Base-by-base conservation (phyloP, 345 rosid species). In the Reutealis trisperma region DNA sequence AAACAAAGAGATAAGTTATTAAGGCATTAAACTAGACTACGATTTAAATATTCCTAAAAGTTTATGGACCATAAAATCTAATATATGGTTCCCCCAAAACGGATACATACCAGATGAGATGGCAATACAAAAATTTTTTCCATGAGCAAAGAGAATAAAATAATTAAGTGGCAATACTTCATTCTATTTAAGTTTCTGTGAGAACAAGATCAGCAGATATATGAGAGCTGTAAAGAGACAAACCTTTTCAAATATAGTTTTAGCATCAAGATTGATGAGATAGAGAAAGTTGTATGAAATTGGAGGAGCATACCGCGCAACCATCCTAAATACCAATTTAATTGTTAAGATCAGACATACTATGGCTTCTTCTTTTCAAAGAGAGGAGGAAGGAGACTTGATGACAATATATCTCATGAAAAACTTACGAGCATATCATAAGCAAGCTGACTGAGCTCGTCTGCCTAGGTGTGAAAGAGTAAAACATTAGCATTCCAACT, bases 251-350 rank as follows among this genome's bases (percentile, higher is more conserved):
- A 96, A 96, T 82, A 96, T 87, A 62, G 99, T 94, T 72, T 78
- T 80, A 32, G 77, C 68, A 61, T 81, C 80, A 75, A 91, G 95
- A 81, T 87, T 87, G 83, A 96, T 94, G 77, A 96, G 98, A 84
- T 92, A 91, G 74, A 96, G 97, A 86, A 94, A 92, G 84, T 96
- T 96, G 89, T 94, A 96, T 18, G 98, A 94, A 85, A 96, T 85
- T 71, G 98, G 94, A 47, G 99, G 92, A 15, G 99, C 98, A 83
- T 96, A 96, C 79, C 98, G 97, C 80, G 99, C 99, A 86, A 96
- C 90, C 98, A 94, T 96, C 93, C 99, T 96, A 77, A 27, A 9
- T 81, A 73, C 83, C 70, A 64, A 30, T 22, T 18, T n/a, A 67
- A 25, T 49, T 27, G 47, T 79, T 51, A 61, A 61, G 60, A 70